Conservation (phyloP, 192 early-diverging fungal genomes). For the Coemansia biformis region DNA sequence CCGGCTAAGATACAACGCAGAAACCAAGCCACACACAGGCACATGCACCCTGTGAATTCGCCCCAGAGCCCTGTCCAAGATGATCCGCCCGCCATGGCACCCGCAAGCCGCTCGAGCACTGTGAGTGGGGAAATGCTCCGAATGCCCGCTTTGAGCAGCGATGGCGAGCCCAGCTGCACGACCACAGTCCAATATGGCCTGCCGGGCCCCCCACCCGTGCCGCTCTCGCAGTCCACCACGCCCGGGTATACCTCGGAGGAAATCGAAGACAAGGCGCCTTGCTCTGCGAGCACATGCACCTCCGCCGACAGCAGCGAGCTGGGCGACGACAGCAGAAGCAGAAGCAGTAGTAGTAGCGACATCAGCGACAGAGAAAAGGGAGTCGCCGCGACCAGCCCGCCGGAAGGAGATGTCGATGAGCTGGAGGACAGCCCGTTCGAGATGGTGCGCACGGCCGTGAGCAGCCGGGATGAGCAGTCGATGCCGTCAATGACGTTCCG, state of each 20-base stretch:
- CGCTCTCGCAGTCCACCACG: background rate
- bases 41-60: too few species aligned
- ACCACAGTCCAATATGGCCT: too few species aligned
- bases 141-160: too few species aligned
- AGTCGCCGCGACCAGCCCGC: background rate
- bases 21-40: too few species aligned
- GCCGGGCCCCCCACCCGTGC: too few species aligned
- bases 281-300: conserved; percentile 20
- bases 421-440: conserved; percentile 56
- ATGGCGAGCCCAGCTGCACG: too few species aligned
- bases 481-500: conserved; percentile 71
- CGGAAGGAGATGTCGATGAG: conserved; percentile 1
- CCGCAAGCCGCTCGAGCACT: too few species aligned
- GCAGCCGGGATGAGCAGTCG: conserved; percentile 59
- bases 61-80: too few species aligned
- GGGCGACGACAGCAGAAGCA: background rate
- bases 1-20: too few species aligned
- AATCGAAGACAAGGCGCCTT: conserved; percentile 1
- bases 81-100: too few species aligned
- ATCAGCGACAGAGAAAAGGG: conserved; percentile 2
- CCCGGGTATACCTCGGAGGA: conserved; percentile 2
- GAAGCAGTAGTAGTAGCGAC: background rate
- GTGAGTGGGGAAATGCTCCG: too few species aligned
- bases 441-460: conserved; percentile 63
- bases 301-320: conserved; percentile 13